Conservation (phyloP, 768 basidiomycete genomes). For the Suillus paluster region DNA sequence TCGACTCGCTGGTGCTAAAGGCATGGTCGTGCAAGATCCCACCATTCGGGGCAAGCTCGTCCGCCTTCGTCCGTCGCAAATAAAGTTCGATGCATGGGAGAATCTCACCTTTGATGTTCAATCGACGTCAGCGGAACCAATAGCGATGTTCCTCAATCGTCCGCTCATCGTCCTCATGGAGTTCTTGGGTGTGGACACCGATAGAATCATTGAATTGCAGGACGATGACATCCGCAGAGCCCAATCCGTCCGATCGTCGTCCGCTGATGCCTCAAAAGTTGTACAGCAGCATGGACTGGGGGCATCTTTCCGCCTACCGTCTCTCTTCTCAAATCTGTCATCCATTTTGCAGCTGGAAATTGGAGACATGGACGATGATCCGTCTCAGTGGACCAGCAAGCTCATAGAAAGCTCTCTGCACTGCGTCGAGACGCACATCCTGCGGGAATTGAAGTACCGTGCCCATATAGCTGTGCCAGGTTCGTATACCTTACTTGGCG, state of each 20-base stretch:
- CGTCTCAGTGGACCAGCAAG: conserved; percentile 31
- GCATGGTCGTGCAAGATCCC: conserved; percentile 50
- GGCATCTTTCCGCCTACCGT: conserved; percentile 48
- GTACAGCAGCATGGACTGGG: conserved; percentile 52
- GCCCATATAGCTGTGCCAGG: conserved; percentile 54
- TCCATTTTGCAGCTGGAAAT: conserved; percentile 36
- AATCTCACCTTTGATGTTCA: conserved; percentile 52
- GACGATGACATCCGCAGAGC: conserved; percentile 41
- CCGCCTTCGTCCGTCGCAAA: conserved; percentile 55
- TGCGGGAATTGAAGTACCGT: conserved; percentile 56
- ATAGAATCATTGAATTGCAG: conserved; percentile 44
- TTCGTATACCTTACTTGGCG: conserved; percentile 54
- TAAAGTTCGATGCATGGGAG: conserved; percentile 63
- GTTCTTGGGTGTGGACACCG: conserved; percentile 40
- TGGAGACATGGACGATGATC: conserved; percentile 9
- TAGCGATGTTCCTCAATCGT: conserved; percentile 47
- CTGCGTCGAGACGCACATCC: conserved; percentile 46
- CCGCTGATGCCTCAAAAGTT: conserved; percentile 40
- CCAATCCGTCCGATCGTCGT: conserved; percentile 36
- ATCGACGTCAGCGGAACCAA: conserved; percentile 47
- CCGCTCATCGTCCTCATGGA: conserved; percentile 55
- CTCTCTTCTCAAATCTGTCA: conserved; percentile 43
- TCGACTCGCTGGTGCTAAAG: conserved; percentile 51
- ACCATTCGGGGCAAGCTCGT: conserved; percentile 39
- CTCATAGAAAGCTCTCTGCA: conserved; percentile 42